Conservation (phyloP, 78 protist species). For the Thecamonas trahens region DNA sequence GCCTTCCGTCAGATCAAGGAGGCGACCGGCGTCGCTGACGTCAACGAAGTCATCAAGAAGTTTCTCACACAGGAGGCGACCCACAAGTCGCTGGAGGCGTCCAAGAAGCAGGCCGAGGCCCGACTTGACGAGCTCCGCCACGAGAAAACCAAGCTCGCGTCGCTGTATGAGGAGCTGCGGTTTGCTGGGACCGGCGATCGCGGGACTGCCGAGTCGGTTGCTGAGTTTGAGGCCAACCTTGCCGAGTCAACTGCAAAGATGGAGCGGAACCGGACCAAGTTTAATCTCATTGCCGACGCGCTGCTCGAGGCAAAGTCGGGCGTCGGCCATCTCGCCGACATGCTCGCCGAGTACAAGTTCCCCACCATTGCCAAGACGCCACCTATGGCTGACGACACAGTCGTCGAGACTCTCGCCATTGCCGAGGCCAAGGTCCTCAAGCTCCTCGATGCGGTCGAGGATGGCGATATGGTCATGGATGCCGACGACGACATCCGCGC, state of each 20-base stretch:
- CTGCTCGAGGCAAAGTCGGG: constrained; percentile 50
- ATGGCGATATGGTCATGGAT: no score
- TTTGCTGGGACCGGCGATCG: constrained; percentile 27
- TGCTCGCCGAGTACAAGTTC: constrained; percentile 21
- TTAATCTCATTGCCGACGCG: constrained; percentile 23
- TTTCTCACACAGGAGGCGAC: constrained; percentile 57
- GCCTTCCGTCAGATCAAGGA: constrained; percentile 61
- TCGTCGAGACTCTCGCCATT: not conserved
- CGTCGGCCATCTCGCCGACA: constrained; percentile 46
- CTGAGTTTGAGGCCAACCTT: constrained; percentile 28
- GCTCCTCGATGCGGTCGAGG: not conserved
- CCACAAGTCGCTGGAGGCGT: not conserved
- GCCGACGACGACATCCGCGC: no score
- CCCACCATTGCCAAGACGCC: not conserved
- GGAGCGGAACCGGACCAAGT: constrained; percentile 14
- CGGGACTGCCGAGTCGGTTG: constrained; percentile 30
- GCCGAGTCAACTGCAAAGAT: constrained; percentile 2
- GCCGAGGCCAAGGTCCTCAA: not conserved
- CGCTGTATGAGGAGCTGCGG: constrained; percentile 36
- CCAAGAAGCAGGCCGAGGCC: constrained; percentile 1
- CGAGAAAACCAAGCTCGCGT: not conserved
- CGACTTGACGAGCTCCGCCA: constrained; percentile 6
- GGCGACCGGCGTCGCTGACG: constrained; percentile 61
- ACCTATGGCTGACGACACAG: not conserved
- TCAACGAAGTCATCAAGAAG: constrained; percentile 49